Percentiles rank a stretch among this genome's conserved stretches.
These are phyloP conservation scores for Atalantia buxifolia DNA, from an alignment of 345 rosid genomes.

Conservation along the genomic window DNA sequence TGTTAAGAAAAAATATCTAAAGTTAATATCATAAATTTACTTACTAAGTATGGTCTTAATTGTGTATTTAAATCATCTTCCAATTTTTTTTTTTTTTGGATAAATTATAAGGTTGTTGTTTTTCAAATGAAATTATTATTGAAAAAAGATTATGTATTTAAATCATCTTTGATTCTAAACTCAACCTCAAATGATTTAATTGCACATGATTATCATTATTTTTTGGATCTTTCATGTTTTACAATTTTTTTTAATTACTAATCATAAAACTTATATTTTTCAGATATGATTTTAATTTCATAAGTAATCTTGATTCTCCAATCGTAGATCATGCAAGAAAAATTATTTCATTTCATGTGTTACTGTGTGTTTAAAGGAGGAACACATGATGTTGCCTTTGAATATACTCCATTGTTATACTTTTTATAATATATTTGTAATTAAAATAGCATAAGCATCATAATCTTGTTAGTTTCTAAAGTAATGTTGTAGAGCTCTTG, in stretches of 20 bases:
- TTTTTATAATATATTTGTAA: neutral
- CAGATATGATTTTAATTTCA: too few species aligned
- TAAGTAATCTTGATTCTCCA: neutral
- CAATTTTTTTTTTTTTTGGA: too few species aligned
- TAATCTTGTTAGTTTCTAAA: constrained; percentile 1
- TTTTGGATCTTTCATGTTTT: neutral
- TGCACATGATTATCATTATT: neutral
- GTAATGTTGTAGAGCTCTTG: neutral
- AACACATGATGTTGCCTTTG: constrained; percentile 27
- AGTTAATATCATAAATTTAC: too few species aligned
- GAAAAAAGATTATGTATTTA: too few species aligned
- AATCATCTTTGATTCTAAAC: neutral
- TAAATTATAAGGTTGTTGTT: too few species aligned
- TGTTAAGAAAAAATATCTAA: too few species aligned
- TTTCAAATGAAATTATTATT: too few species aligned
- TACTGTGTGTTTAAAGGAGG: constrained; percentile 5
- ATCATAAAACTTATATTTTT: neutral
- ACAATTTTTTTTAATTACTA: too few species aligned
- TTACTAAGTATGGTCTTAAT: too few species aligned
- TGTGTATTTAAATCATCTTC: too few species aligned
- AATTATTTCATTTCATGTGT: neutral
- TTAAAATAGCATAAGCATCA: neutral
- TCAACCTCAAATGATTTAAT: too few species aligned
- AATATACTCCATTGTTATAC: constrained; percentile 11
- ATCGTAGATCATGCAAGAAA: neutral